phyloP scores from a whole-genome alignment of 495 filamentous ascomycete species.

The Hapsidospora chrysogenum region DNA sequence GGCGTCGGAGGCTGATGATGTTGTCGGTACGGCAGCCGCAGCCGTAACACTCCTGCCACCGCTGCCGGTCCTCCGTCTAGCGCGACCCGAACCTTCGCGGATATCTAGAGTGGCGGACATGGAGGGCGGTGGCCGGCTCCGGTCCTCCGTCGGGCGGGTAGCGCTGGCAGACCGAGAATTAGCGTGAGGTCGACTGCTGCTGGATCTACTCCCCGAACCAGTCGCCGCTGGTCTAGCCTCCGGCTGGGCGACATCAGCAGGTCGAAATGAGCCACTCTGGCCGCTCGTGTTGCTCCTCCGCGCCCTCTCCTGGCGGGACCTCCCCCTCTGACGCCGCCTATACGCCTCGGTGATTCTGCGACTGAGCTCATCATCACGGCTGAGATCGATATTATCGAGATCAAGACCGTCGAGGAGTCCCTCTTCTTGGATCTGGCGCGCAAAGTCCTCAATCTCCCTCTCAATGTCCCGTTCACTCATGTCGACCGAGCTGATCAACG shows the following conservation, averaged over 20 bases:
- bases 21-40: constrained; percentile 12
- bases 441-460: constrained; percentile 55
- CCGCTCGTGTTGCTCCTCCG: constrained; percentile 24
- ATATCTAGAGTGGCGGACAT: constrained; percentile 26
- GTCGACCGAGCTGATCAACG: constrained; percentile 61
- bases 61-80: constrained; percentile 22
- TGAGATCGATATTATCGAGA: constrained; percentile 58
- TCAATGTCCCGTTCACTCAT: constrained; percentile 59
- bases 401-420: constrained; percentile 76
- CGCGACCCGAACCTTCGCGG: constrained; percentile 20
- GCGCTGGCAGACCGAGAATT: constrained; percentile 21
- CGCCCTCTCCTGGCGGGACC: constrained; percentile 16
- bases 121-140: constrained; percentile 28
- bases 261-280: too few species aligned
- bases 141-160: constrained; percentile 11
- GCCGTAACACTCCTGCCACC: constrained; percentile 25
- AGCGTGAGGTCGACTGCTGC: constrained; percentile 10
- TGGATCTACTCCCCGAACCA: not conserved
- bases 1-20: constrained; percentile 20
- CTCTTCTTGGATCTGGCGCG: constrained; percentile 76
- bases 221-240: not conserved
- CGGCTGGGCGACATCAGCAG: too few species aligned
- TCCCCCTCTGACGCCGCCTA: constrained; percentile 46
- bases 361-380: constrained; percentile 71
- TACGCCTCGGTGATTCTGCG: constrained; percentile 81